Evolutionary conservation across 2,329 filamentous ascomycete genomes (phyloP), one percentile per base, ranked within the genome.

Genomic region (Aspergillus cejpii): DNA sequence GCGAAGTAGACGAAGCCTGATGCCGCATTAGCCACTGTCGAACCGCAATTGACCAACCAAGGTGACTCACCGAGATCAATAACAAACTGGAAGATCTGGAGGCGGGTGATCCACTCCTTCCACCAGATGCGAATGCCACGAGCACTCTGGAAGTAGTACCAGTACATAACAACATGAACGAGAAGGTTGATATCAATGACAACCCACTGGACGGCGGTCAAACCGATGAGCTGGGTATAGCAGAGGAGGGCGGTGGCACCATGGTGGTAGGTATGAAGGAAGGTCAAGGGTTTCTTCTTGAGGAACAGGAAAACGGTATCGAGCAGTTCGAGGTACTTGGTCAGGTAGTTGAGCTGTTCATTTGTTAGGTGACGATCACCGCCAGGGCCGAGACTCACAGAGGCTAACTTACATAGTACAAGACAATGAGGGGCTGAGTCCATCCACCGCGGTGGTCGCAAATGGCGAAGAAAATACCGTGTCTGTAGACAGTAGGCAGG

Each of bases 91-190:
- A 87, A 81, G 70, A 97, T 97, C 74, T 97, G 91, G 64, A 96
- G 85, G 65, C 90, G 87, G 59, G 91, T 97, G 67, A 97, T 94
- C 85, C 91, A 97, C 74, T 96, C 88, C 85, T 97, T 97, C 91
- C 91, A 97, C 90, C 90, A 96, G 73, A 96, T 92, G 63, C 84
- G 84, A 70, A 97, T 81, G 58, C 92, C 92, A 59, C 91, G 89
- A 44, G 91, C 90, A 64, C 87, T 91, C 79, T 97, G 91, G 84
- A 97, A 97, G 81, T 97, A 97, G 83, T 97, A 97, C 90, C 90
- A 96, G 84, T 97, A 97, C 91, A 97, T 97, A 66, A 96, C 86
- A 47, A 97, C 91, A 74, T 97, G 91, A 44, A 97, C 91, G 53
- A 81, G 81, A 64, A 97, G 74, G 79, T 97, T 97, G 60, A 97